Percentiles rank a stretch among this genome's conserved stretches.
phyloP scores from a whole-genome alignment of 2,329 filamentous ascomycete genomes.

The Trichophyton mentagrophytes region DNA sequence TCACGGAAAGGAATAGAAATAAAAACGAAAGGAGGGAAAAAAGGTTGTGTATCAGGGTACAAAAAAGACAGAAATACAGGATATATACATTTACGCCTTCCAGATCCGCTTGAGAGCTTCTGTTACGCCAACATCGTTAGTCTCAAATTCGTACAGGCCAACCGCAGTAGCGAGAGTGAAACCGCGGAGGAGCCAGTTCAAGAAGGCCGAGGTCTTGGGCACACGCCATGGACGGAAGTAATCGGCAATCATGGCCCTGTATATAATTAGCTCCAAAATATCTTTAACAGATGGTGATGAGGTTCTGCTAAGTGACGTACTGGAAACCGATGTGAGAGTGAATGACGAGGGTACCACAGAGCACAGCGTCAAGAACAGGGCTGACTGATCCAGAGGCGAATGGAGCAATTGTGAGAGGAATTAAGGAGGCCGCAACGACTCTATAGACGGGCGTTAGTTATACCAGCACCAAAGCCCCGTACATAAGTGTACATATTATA shows the following conservation, averaged over 20 bases:
- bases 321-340: constrained; percentile 96
- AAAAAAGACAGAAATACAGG: background rate
- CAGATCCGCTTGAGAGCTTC: constrained; percentile 81
- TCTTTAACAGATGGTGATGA: background rate
- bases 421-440: constrained; percentile 61
- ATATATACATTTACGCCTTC: constrained; percentile 47
- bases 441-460: constrained; percentile 32
- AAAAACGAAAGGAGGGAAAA: background rate
- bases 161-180: constrained; percentile 71
- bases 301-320: constrained; percentile 32
- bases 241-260: constrained; percentile 64
- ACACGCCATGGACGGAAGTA: constrained; percentile 67
- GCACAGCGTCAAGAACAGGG: constrained; percentile 71
- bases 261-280: background rate
- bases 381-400: constrained; percentile 88
- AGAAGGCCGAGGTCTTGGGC: constrained; percentile 52
- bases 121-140: constrained; percentile 89
- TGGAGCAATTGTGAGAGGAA: constrained; percentile 78
- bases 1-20: background rate
- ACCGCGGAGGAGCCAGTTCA: constrained; percentile 65
- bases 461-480: too few species aligned
- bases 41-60: background rate
- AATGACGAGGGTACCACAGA: constrained; percentile 70
- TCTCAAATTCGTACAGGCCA: constrained; percentile 97
- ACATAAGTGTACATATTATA: background rate